Evolutionary conservation across 2,329 filamentous ascomycete species (phyloP).

Genomic region (Colletotrichum paranaense): DNA sequence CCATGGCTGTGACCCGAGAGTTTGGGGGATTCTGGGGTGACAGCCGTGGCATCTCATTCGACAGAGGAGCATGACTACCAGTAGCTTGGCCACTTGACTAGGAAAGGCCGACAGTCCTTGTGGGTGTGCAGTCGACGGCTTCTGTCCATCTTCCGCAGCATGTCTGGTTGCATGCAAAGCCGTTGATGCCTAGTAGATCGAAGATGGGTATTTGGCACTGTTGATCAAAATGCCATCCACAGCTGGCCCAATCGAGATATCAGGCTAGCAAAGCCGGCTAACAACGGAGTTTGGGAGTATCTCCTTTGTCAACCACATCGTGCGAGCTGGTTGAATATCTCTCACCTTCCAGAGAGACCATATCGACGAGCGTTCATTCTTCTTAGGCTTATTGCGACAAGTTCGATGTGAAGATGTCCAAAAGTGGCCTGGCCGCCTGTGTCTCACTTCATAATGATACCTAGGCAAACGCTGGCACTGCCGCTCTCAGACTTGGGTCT

Average conservation of each 20-base stretch:
- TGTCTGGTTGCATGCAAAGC: too few relatives aligned
- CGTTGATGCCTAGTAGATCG: neutral
- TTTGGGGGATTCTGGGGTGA: constrained; percentile 16
- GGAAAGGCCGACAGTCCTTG: neutral
- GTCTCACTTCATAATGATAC: neutral
- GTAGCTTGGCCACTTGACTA: neutral
- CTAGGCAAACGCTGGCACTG: neutral
- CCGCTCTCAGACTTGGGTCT: too few relatives aligned
- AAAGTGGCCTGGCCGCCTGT: neutral
- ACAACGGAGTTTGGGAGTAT: too few relatives aligned
- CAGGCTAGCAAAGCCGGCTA: too few relatives aligned
- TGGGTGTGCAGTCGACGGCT: neutral
- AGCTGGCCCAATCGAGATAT: neutral
- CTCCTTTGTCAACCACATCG: neutral
- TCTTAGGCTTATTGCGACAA: neutral
- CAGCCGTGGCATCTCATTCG: constrained; percentile 2
- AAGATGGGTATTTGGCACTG: neutral
- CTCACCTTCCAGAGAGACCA: neutral
- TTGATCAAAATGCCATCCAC: neutral
- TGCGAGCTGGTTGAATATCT: neutral
- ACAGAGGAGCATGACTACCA: neutral
- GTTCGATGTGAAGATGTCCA: neutral
- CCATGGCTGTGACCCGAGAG: constrained; percentile 23
- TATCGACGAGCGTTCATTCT: neutral
- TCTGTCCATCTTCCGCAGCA: neutral